These are phyloP conservation scores for Sphaerostilbella broomeana DNA, from an alignment of 2,329 filamentous ascomycete genomes.

Conservation along the genomic window DNA sequence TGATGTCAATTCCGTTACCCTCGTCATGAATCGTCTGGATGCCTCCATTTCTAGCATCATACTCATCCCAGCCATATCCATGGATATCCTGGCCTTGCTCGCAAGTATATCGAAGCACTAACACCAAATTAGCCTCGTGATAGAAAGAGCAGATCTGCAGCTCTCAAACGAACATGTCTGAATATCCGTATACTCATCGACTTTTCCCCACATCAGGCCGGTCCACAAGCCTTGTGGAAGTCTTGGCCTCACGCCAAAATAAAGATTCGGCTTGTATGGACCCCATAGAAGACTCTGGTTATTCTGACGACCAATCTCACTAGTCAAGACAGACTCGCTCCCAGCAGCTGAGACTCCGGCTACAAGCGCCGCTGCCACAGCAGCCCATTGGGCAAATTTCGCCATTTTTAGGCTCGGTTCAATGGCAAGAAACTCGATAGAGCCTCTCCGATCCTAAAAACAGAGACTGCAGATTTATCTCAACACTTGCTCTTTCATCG, in stretches of 20 bases:
- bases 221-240: conserved; percentile 75
- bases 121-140: conserved; percentile 3
- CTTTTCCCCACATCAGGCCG: conserved; percentile 81
- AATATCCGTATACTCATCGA: conserved; percentile 69
- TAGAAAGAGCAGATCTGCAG: neutral
- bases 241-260: conserved; percentile 83
- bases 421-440: conserved; percentile 2
- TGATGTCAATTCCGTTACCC: conserved; percentile 81
- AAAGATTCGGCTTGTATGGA: conserved; percentile 87
- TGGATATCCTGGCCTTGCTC: conserved; percentile 92
- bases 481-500: neutral
- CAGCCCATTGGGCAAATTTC: conserved; percentile 26
- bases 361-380: conserved; percentile 24
- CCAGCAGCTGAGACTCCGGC: conserved; percentile 22
- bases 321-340: conserved; percentile 35
- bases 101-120: conserved; percentile 87
- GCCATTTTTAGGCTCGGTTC: conserved; percentile 22
- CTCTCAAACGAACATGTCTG: conserved; percentile 57
- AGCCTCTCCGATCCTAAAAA: neutral
- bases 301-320: conserved; percentile 47
- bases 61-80: conserved; percentile 97
- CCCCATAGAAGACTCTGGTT: conserved; percentile 94
- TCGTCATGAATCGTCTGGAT: conserved; percentile 86
- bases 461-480: neutral
- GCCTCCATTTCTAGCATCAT: conserved; percentile 81